These are phyloP conservation scores for Graphilbum ipis-grandicollis DNA, from an alignment of 2,329 filamentous ascomycete genomes.

Conservation along the genomic window DNA sequence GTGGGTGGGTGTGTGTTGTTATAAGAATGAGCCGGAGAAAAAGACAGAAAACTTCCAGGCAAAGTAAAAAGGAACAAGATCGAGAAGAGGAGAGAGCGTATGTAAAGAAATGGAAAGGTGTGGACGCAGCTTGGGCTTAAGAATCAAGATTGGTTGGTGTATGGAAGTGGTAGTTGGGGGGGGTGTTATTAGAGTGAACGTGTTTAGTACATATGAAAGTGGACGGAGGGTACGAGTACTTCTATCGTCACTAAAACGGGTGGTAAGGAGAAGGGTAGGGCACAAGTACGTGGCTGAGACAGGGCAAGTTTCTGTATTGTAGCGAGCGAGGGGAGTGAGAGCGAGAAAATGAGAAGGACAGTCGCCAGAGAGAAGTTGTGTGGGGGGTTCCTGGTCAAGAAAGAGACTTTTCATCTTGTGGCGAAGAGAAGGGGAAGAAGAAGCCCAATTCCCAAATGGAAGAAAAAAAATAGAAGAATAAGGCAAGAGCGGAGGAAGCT, in stretches of 20 bases:
- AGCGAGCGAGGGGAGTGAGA: not conserved
- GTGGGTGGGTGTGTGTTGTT: not conserved
- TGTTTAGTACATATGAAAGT: too few relatives aligned
- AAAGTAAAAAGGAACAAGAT: not conserved
- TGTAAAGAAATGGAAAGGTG: not conserved
- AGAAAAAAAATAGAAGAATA: too few relatives aligned
- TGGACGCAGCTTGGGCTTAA: constrained; percentile 6
- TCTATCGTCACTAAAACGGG: too few relatives aligned
- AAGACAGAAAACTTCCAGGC: too few relatives aligned
- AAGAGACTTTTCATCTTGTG: too few relatives aligned
- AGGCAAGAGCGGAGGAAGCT: too few relatives aligned
- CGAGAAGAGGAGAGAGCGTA: not conserved
- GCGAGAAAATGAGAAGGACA: not conserved
- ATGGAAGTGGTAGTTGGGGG: not conserved
- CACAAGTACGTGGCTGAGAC: not conserved
- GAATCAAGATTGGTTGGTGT: not conserved
- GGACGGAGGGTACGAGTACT: too few relatives aligned
- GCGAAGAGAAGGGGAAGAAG: too few relatives aligned
- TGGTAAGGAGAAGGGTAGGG: not conserved
- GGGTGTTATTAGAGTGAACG: not conserved
- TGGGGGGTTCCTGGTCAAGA: too few relatives aligned
- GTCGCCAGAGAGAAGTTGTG: not conserved
- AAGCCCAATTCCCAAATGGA: too few relatives aligned
- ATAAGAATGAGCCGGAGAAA: not conserved
- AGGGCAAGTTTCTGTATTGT: not conserved